phyloP scores from a whole-genome alignment of 1,139 yeast genomes.

The Geotrichum restrictum region DNA sequence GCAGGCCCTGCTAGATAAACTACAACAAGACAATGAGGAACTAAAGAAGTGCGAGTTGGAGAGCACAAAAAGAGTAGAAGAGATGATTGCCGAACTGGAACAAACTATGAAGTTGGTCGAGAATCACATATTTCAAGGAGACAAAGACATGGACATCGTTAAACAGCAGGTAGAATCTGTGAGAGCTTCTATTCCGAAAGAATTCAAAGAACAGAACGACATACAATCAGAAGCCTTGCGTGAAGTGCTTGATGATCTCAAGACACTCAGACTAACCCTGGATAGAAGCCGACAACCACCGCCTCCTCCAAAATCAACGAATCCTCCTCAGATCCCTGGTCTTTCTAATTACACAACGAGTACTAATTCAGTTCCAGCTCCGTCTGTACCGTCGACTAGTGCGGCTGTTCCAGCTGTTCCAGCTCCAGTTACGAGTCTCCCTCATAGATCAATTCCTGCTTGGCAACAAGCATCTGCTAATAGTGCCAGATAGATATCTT shows the following conservation, averaged over 20 bases:
- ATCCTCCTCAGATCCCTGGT: conserved; percentile 11
- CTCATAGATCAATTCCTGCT: conserved; percentile 62
- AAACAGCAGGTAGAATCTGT: conserved; percentile 77
- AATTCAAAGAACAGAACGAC: conserved; percentile 54
- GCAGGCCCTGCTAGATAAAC: conserved; percentile 67
- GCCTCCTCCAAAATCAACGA: conserved; percentile 21
- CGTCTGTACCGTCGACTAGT: not conserved
- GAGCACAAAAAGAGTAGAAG: conserved; percentile 18
- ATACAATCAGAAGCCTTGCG: conserved; percentile 54
- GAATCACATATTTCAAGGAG: conserved; percentile 67
- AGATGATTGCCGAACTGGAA: conserved; percentile 30
- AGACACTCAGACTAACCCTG: conserved; percentile 62
- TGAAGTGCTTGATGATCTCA: conserved; percentile 58
- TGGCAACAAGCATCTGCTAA: conserved; percentile 53
- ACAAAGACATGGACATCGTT: conserved; percentile 74
- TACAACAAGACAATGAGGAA: conserved; percentile 67
- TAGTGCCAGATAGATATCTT: conserved; percentile 10
- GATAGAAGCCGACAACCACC: conserved; percentile 40
- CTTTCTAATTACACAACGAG: conserved; percentile 19
- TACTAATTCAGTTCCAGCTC: not conserved
- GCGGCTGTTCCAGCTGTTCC: conserved; percentile 20
- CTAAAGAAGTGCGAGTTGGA: conserved; percentile 47
- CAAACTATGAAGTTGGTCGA: conserved; percentile 26
- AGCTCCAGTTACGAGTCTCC: conserved; percentile 34
- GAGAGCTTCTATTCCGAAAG: conserved; percentile 66